Evolutionary conservation across 805 yeast genomes (phyloP).

Genomic region (Sporopachydermia lactativora): DNA sequence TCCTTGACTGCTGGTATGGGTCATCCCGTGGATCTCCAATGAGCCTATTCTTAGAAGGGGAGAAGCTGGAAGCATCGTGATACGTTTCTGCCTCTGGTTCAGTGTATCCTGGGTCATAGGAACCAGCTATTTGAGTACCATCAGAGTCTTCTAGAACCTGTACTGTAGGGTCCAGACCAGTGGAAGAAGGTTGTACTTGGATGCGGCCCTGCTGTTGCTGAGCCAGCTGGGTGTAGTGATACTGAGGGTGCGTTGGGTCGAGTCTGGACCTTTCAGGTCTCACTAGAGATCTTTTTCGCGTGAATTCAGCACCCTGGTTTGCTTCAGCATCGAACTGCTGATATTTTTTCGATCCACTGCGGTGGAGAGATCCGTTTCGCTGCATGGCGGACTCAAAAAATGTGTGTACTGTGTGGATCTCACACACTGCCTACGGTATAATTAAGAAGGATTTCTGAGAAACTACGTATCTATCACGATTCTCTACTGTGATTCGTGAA

Average conservation of each 20-base stretch:
- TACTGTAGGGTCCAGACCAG: constrained; percentile 51
- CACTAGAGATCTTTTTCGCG: constrained; percentile 57
- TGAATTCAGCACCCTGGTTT: constrained; percentile 16
- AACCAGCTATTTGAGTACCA: constrained; percentile 3
- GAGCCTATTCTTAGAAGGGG: background rate
- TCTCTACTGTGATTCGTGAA: too few relatives aligned
- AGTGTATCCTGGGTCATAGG: constrained; percentile 9
- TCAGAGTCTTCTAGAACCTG: constrained; percentile 10
- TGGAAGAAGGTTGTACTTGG: constrained; percentile 50
- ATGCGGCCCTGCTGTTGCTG: constrained; percentile 49
- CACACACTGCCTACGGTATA: too few relatives aligned
- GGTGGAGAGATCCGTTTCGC: background rate
- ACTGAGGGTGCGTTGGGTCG: constrained; percentile 58
- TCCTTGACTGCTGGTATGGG: constrained; percentile 6
- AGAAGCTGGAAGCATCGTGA: constrained; percentile 7
- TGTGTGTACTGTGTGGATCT: too few relatives aligned
- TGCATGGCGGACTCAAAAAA: too few relatives aligned
- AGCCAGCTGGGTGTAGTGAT: constrained; percentile 63
- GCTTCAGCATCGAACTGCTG: constrained; percentile 11
- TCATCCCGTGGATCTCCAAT: constrained; percentile 13
- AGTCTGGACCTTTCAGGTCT: constrained; percentile 69
- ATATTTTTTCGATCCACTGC: constrained; percentile 7
- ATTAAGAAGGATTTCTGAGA: too few relatives aligned
- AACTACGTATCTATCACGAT: too few relatives aligned
- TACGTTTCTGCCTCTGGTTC: constrained; percentile 8